A percentile compares a stretch with the other conserved stretches of the same genome.
Conservation (phyloP, 2,329 filamentous ascomycete genomes). For the Diaporthe humulicola region DNA sequence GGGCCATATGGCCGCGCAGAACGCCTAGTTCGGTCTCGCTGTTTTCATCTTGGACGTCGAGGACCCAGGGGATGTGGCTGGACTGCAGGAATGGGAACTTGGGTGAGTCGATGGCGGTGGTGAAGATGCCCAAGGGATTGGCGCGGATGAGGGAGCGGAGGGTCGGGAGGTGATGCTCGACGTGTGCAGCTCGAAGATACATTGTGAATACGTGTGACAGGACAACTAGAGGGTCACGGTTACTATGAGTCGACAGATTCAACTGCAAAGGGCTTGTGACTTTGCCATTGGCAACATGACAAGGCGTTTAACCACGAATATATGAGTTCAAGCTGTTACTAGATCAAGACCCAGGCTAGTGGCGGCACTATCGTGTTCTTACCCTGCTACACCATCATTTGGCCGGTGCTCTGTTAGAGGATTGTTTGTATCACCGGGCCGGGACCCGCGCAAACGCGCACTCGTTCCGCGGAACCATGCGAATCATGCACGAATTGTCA, state of each 20-base stretch:
- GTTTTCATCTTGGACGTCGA: constrained; percentile 62
- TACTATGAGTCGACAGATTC: neutral
- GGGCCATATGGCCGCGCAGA: constrained; percentile 73
- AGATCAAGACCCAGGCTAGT: neutral
- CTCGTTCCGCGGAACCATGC: neutral
- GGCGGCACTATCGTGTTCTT: neutral
- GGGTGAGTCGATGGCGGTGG: constrained; percentile 69
- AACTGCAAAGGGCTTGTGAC: neutral
- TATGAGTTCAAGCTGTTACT: neutral
- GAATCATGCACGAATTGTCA: neutral
- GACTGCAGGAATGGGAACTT: constrained; percentile 66
- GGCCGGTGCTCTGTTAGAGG: neutral
- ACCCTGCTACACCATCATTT: neutral
- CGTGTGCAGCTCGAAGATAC: constrained; percentile 69
- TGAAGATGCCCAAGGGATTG: constrained; percentile 73
- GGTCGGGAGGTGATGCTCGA: constrained; percentile 61
- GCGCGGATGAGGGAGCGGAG: constrained; percentile 69
- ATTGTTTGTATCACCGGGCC: neutral
- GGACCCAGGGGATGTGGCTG: constrained; percentile 72
- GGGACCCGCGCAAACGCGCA: constrained; percentile 2
- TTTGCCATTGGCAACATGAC: neutral
- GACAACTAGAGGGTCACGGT: neutral
- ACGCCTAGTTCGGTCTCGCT: constrained; percentile 54
- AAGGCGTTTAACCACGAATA: neutral
- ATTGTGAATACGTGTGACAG: constrained; percentile 52